A percentile compares a stretch with the other conserved stretches of the same genome.
Evolutionary conservation across 2,329 filamentous ascomycete genomes (phyloP).

Genomic region (Calonectria pseudoturangicola): DNA sequence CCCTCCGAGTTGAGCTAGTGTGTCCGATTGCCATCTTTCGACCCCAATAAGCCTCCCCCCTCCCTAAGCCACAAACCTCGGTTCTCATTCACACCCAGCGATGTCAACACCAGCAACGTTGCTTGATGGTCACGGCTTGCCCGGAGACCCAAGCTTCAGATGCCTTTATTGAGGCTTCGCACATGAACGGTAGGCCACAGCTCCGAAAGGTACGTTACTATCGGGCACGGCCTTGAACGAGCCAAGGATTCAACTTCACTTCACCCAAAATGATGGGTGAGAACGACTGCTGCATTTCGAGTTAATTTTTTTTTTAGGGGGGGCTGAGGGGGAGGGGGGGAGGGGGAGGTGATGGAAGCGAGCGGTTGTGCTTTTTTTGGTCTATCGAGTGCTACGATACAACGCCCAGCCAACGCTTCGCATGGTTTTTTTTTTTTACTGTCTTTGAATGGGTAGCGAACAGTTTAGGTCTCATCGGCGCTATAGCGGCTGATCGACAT

Average conservation of each 20-base stretch:
- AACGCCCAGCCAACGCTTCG: constrained; percentile 2
- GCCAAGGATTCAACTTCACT: neutral
- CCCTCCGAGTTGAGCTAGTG: constrained; percentile 9
- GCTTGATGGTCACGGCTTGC: neutral
- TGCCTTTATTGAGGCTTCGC: neutral
- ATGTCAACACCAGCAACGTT: constrained; percentile 23
- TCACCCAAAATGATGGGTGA: neutral
- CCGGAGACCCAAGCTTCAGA: constrained; percentile 4
- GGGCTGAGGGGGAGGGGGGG: too few species aligned
- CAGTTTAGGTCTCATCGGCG: constrained; percentile 16
- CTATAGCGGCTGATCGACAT: constrained; percentile 23
- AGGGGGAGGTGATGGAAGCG: neutral
- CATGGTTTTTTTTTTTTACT: neutral
- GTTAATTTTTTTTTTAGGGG: neutral
- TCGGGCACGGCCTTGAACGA: constrained; percentile 13
- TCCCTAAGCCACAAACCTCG: constrained; percentile 8
- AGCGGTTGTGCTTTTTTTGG: constrained; percentile 4
- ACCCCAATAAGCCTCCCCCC: neutral
- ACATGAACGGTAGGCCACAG: constrained; percentile 18
- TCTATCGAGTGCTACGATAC: neutral
- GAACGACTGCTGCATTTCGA: neutral
- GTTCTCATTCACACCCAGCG: neutral
- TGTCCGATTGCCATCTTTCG: constrained; percentile 20
- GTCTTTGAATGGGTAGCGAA: neutral
- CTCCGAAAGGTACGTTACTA: neutral